A percentile compares a stretch with the other conserved stretches of the same genome.
These are phyloP conservation scores for Sordariomycetes sp. DNA, from an alignment of 2,329 filamentous ascomycete species.

Conservation along the genomic window DNA sequence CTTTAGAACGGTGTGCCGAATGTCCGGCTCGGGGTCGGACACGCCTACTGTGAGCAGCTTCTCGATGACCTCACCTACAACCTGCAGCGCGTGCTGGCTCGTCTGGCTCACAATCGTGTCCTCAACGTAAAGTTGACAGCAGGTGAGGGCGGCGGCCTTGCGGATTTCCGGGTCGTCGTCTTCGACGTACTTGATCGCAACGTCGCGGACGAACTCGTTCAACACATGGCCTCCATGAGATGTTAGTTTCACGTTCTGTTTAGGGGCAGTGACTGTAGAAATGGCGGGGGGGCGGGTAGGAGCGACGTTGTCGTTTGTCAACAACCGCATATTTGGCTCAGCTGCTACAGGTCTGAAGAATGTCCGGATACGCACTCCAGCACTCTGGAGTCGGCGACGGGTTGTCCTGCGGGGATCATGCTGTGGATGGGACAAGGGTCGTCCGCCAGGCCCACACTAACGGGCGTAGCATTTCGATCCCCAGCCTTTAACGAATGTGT, in stretches of 20 bases:
- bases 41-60: constrained; percentile 91
- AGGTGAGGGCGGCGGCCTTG: constrained; percentile 88
- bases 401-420: neutral
- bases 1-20: constrained; percentile 74
- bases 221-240: constrained; percentile 57
- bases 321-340: neutral
- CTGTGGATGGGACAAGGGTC: neutral
- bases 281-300: neutral
- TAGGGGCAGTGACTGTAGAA: neutral
- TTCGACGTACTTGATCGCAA: constrained; percentile 95
- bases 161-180: constrained; percentile 89
- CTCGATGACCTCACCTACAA: constrained; percentile 95
- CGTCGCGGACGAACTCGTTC: constrained; percentile 97
- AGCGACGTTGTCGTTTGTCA: neutral
- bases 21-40: constrained; percentile 79
- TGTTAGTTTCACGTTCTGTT: constrained; percentile 1
- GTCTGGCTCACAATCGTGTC: constrained; percentile 98
- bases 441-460: constrained; percentile 1
- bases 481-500: neutral
- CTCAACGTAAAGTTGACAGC: constrained; percentile 91
- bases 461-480: neutral
- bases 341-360: neutral
- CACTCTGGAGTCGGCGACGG: neutral
- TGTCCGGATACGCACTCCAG: neutral
- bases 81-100: constrained; percentile 90